A percentile compares a stretch with the other conserved stretches of the same genome.
phyloP scores from a whole-genome alignment of 768 basidiomycete species.

The Auriculariales sp. region DNA sequence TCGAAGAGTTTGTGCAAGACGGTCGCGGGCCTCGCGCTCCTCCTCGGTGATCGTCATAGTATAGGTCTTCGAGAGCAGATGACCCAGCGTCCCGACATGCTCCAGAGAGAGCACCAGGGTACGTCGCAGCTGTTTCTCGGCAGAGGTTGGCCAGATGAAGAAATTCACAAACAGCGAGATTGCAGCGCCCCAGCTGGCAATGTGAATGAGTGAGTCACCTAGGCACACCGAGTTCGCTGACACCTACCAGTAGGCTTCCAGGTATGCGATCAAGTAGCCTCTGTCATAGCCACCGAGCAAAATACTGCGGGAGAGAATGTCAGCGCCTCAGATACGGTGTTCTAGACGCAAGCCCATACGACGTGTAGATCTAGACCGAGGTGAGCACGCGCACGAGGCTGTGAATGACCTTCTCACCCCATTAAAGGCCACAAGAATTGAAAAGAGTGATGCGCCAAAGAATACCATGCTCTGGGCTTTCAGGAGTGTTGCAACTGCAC shows the following conservation, averaged over 20 bases:
- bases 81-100: constrained; percentile 12
- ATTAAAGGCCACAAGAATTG: constrained; percentile 14
- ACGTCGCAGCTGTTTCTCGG: constrained; percentile 15
- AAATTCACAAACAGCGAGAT: constrained; percentile 15
- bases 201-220: neutral
- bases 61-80: constrained; percentile 10
- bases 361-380: constrained; percentile 13
- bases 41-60: constrained; percentile 14
- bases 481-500: constrained; percentile 11
- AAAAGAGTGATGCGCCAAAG: constrained; percentile 15
- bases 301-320: neutral
- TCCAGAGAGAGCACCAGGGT: constrained; percentile 14
- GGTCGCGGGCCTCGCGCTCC: constrained; percentile 13
- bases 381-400: too few relatives aligned
- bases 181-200: constrained; percentile 15
- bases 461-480: constrained; percentile 13
- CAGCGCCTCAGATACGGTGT: neutral
- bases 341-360: constrained; percentile 5
- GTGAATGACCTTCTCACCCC: constrained; percentile 8
- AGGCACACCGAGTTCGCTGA: neutral
- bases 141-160: constrained; percentile 13
- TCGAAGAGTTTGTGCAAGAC: constrained; percentile 12
- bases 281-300: constrained; percentile 8
- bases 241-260: constrained; percentile 11
- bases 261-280: constrained; percentile 13